Base-by-base conservation (phyloP, 495 filamentous ascomycete species). In the Xylaria bambusicola region DNA sequence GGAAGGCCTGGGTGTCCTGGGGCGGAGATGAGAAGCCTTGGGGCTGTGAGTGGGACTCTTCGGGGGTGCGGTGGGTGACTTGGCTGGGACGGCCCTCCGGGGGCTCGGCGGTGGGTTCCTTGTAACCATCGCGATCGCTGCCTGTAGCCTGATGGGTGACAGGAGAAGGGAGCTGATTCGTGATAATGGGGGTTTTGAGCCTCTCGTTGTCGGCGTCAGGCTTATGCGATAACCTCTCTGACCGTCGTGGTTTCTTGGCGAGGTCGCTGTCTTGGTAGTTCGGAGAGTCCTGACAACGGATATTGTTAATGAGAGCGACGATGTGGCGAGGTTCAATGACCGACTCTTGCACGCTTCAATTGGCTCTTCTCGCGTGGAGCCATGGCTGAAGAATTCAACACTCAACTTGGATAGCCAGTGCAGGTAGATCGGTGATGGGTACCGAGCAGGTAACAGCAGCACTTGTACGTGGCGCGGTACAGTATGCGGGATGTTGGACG, bases 121-220 rank as follows among this genome's bases (percentile, higher is more conserved):
- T 90, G 66, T 82, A 80, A 12, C 85, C 80, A 8, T 81, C 78
- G 31, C 83, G 88, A 42, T 85, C 78, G 31, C 83, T 88, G 44
- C 86, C 88, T 6, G 46, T 40, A 20, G 38, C 35, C 42, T 81
- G 72, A 61, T 91, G 80, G 0, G 91, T 95, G 55, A 93, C 66
- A 8, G 93, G 92, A 4, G 92, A 92, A n/a, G 90, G 92, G 3
- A 96, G 81, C 56, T 83, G 74, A 49, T 84, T 80, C 45, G 76
- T 75, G 40, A 86, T 63, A 47, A 89, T 78, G 29, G 85, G 87
- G 1, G 78, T 82, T 64, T 88, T 84, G 70, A 77, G 52, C 66
- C 75, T 69, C 15, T 71, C 67, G 45, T 71, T 69, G 48, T 70
- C 64, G 47, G 77, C 75, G 35, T 71, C 72, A 36, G 75, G 69